A percentile compares a stretch with the other conserved stretches of the same genome.
These are phyloP conservation scores for Camellia oleifera DNA, from an alignment of 179 eudicot genomes.

Conservation along the genomic window DNA sequence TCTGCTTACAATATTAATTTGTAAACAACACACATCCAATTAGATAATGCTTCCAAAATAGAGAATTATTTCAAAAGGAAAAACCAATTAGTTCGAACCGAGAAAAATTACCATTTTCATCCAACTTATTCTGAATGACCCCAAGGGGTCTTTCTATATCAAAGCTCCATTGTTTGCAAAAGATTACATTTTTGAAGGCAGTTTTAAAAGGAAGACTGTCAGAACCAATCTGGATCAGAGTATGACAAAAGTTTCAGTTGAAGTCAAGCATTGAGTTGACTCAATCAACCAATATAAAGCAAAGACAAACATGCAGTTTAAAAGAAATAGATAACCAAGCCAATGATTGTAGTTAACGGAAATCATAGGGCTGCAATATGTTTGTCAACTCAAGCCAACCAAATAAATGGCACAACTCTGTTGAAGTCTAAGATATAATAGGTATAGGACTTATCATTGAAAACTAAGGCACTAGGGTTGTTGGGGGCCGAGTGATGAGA, in stretches of 20 bases:
- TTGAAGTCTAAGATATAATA: neutral
- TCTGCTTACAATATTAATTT: slow-evolving; percentile 41
- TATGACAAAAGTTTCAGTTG: slow-evolving; percentile 13
- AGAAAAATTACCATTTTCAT: slow-evolving; percentile 45
- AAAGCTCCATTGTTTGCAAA: slow-evolving; percentile 45
- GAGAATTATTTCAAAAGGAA: neutral
- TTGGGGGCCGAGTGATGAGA: neutral
- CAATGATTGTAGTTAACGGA: neutral
- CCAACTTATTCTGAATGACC: slow-evolving; percentile 48
- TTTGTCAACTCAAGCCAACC: neutral
- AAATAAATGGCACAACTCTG: neutral
- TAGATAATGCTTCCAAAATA: slow-evolving; percentile 5
- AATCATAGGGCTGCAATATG: neutral
- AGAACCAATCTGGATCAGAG: slow-evolving; percentile 65
- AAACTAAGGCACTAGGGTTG: neutral
- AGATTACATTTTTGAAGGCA: slow-evolving; percentile 92
- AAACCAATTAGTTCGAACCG: neutral
- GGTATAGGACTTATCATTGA: neutral
- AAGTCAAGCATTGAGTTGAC: neutral
- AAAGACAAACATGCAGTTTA: neutral
- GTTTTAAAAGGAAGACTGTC: slow-evolving; percentile 78
- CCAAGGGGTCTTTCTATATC: slow-evolving; percentile 59
- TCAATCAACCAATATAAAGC: neutral
- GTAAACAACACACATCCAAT: slow-evolving; percentile 7
- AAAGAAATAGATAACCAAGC: neutral